phyloP scores from a whole-genome alignment of 768 basidiomycete genomes.

The Lactarius deliciosus region DNA sequence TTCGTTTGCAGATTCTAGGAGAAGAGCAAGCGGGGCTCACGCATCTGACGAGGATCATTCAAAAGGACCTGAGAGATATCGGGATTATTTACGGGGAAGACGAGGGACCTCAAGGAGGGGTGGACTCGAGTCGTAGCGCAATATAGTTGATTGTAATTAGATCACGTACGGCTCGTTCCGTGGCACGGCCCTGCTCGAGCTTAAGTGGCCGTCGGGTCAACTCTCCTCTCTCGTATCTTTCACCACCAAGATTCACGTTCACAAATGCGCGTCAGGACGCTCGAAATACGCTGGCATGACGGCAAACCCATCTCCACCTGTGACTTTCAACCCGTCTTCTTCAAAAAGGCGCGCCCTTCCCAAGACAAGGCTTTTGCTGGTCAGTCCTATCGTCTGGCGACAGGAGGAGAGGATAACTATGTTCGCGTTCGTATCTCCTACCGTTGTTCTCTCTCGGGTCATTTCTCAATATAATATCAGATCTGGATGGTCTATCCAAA shows the following conservation, averaged over 20 bases:
- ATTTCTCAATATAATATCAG: slow-evolving; percentile 40
- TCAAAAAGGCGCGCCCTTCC: slow-evolving; percentile 73
- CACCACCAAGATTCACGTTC: slow-evolving; percentile 22
- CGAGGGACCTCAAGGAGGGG: slow-evolving; percentile 10
- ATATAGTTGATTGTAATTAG: slow-evolving; percentile 5
- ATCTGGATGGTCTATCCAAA: slow-evolving; percentile 96
- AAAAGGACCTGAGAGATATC: slow-evolving; percentile 52
- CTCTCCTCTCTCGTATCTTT: slow-evolving; percentile 3
- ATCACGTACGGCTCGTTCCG: slow-evolving; percentile 8
- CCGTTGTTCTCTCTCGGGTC: not conserved
- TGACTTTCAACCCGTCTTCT: slow-evolving; percentile 88
- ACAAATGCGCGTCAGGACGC: slow-evolving; percentile 79
- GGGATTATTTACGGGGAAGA: slow-evolving; percentile 30
- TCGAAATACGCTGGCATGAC: slow-evolving; percentile 97
- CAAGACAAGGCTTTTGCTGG: slow-evolving; percentile 57
- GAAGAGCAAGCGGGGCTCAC: slow-evolving; percentile 81
- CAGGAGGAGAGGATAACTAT: slow-evolving; percentile 95
- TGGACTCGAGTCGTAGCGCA: slow-evolving; percentile 9
- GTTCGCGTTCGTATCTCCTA: slow-evolving; percentile 71
- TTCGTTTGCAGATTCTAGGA: slow-evolving; percentile 54
- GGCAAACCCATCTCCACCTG: slow-evolving; percentile 93
- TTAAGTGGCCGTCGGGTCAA: slow-evolving; percentile 3
- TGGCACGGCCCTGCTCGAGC: slow-evolving; percentile 1
- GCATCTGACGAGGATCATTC: slow-evolving; percentile 73
- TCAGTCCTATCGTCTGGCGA: slow-evolving; percentile 88